Percentiles rank a stretch among this genome's conserved stretches.
Conservation (phyloP, 176 grass and related monocot genomes). For the Olyra latifolia region DNA sequence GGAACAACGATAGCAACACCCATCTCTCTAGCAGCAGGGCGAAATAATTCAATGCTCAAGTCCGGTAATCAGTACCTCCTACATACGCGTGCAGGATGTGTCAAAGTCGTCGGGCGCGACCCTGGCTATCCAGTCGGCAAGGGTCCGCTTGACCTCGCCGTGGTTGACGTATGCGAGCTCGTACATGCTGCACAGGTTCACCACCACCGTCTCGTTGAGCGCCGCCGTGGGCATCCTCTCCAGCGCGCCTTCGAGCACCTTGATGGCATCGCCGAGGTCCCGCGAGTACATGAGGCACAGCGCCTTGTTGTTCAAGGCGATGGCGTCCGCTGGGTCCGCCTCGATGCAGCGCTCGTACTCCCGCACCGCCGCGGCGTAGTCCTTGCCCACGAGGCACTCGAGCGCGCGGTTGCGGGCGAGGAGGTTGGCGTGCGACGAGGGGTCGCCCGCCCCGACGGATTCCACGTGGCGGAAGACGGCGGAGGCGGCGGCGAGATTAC, state of each 20-base stretch:
- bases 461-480: conserved; percentile 69
- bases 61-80: conserved; percentile 27
- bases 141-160: conserved; percentile 67
- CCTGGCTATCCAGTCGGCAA: conserved; percentile 68
- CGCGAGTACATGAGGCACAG: conserved; percentile 94
- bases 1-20: conserved; percentile 8
- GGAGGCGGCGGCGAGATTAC: conserved; percentile 62
- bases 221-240: conserved; percentile 75
- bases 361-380: conserved; percentile 79
- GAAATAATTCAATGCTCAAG: conserved; percentile 8
- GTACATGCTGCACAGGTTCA: conserved; percentile 95
- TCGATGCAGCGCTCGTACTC: conserved; percentile 94
- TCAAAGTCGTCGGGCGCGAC: conserved; percentile 91
- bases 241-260: conserved; percentile 80
- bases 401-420: conserved; percentile 73
- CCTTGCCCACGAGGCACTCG: conserved; percentile 73
- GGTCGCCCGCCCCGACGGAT: conserved; percentile 31
- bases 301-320: conserved; percentile 90
- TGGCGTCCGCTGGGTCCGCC: conserved; percentile 62
- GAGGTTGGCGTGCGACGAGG: conserved; percentile 46
- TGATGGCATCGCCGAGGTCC: conserved; percentile 85
- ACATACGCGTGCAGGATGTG: conserved; percentile 82
- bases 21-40: not conserved
- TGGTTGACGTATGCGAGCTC: conserved; percentile 89
- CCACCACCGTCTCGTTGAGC: conserved; percentile 79